Base-by-base conservation (phyloP, 2,329 filamentous ascomycete genomes). In the Fusarium phyllophilum region DNA sequence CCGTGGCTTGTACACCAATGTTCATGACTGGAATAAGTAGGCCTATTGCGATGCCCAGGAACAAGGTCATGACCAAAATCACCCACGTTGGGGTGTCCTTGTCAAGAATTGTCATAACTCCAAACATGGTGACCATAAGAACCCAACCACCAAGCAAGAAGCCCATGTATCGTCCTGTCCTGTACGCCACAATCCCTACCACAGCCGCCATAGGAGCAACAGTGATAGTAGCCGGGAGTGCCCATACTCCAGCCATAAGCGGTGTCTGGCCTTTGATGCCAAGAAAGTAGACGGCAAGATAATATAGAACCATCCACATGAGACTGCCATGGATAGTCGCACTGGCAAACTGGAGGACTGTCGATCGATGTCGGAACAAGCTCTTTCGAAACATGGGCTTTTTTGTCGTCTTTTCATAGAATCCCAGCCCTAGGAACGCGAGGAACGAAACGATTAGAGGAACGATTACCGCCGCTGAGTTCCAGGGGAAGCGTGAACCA, bases 1-100 rank as follows among this genome's bases (percentile, higher is more conserved):
- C 75, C 9, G 72, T 78, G 13, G 91, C 91, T 80, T 94, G 91
- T 31, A 93, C 87, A 4, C 89, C 87, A 39, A 92, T 87, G 0
- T 84, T 86, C 82, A 92, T 88, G n/a, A 87, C 84, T 0, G 92
- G 88, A 80, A 92, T 92, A 11, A 93, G 83, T 62, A 92, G 86
- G 5, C 91, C 92, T 6, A 89, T 86, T 20, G 91, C 91, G 9
- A 92, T 60, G 1, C 90, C 91, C 18, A 88, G 82, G 24, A 90
- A 83, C 11, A 92, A 78, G 75, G 89, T 90, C 49, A 93, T 82
- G 76, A 91, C 88, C 61, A 93, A 83, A 87, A 90, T 91, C 26
- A 82, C 81, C 0, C 83, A 81, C 6, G 88, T 85, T 4, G 84
- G 84, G 5, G 89, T 91, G 15, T 86, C 58, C 14, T 80, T 78